Evolutionary conservation across 768 basidiomycete genomes (phyloP).

Genomic region (Lepiota subincarnata): DNA sequence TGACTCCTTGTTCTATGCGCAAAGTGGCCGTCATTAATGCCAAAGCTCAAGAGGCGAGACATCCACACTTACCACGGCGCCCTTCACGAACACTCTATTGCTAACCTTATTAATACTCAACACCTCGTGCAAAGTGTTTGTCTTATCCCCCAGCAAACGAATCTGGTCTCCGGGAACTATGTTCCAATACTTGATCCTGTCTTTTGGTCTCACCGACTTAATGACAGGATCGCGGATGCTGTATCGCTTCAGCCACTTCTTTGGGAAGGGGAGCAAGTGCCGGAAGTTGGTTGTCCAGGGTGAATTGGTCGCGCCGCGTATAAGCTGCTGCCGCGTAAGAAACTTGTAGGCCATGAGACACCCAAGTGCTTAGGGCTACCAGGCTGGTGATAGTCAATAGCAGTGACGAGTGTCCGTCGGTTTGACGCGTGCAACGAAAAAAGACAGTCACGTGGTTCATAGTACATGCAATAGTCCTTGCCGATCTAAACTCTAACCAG

Average conservation of each 20-base stretch:
- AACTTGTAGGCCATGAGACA: conserved; percentile 26
- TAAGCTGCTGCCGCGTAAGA: conserved; percentile 32
- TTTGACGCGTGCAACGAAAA: background rate
- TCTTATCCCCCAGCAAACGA: conserved; percentile 61
- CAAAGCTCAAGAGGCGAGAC: background rate
- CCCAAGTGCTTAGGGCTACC: background rate
- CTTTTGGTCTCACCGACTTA: conserved; percentile 57
- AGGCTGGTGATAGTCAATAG: conserved; percentile 1
- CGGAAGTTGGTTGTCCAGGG: conserved; percentile 66
- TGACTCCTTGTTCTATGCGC: conserved; percentile 21
- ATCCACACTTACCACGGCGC: conserved; percentile 30
- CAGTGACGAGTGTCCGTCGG: background rate
- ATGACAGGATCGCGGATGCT: conserved; percentile 40
- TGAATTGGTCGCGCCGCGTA: conserved; percentile 43
- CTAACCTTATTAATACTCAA: conserved; percentile 67
- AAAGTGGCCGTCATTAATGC: background rate
- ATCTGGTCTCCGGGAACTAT: conserved; percentile 82
- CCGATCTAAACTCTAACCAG: background rate
- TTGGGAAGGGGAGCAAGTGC: conserved; percentile 61
- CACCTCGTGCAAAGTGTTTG: conserved; percentile 62
- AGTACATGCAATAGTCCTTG: background rate
- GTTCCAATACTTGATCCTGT: conserved; percentile 85
- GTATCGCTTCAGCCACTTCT: conserved; percentile 42
- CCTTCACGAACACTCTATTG: conserved; percentile 60
- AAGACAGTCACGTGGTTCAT: conserved; percentile 15